Conservation (phyloP, 75 land plant genomes). For the Isoetes taiwanensis region DNA sequence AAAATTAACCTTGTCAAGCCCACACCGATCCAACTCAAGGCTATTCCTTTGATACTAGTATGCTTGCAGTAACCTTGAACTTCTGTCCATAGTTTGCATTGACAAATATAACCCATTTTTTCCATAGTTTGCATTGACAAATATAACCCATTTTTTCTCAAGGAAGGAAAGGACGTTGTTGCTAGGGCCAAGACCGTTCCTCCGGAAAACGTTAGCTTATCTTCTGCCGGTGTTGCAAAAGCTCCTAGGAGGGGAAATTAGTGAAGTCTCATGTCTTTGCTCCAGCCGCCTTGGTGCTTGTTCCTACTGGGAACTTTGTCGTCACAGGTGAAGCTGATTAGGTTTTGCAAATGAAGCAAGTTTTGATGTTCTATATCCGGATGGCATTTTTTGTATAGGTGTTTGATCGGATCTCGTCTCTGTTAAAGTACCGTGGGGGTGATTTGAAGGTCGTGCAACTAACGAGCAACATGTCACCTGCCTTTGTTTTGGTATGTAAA, state of each 20-base stretch:
- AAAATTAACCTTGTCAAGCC: slow-evolving; percentile 54
- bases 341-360: background rate
- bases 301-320: slow-evolving; percentile 90
- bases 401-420: slow-evolving; percentile 36
- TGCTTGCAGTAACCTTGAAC: no score
- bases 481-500: slow-evolving; percentile 42
- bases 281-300: slow-evolving; percentile 60
- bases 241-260: slow-evolving; percentile 36
- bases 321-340: slow-evolving; percentile 39
- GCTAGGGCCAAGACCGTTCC: slow-evolving; percentile 91
- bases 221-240: slow-evolving; percentile 80
- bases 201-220: slow-evolving; percentile 84
- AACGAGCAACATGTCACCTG: slow-evolving; percentile 41
- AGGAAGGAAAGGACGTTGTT: slow-evolving; percentile 93
- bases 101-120: no score
- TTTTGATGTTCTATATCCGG: background rate
- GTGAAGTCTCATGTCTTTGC: slow-evolving; percentile 15
- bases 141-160: no score
- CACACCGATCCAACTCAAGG: slow-evolving; percentile 62
- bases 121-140: no score
- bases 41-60: slow-evolving; percentile 68
- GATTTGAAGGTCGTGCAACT: slow-evolving; percentile 59
- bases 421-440: slow-evolving; percentile 60
- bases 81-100: no score
- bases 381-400: slow-evolving; percentile 29